Evolutionary conservation across 2,329 filamentous ascomycete species (phyloP).

Genomic region (Rhynchosporium secalis): DNA sequence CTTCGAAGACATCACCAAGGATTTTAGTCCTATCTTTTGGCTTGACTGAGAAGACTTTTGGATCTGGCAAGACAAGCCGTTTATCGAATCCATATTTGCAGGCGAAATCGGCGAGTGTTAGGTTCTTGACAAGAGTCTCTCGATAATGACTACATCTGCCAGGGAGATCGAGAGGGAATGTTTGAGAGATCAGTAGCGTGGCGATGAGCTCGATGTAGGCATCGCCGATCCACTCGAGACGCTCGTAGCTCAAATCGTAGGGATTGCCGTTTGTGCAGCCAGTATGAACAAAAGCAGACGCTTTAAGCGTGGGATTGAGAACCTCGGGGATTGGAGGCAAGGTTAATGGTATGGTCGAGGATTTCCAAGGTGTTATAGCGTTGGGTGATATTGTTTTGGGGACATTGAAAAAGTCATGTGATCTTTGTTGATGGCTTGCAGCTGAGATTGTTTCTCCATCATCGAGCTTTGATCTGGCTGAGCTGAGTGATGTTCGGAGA

Average conservation of each 20-base stretch:
- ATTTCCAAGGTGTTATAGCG: constrained; percentile 51
- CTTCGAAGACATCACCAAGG: constrained; percentile 85
- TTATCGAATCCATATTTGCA: constrained; percentile 69
- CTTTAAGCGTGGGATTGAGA: constrained; percentile 57
- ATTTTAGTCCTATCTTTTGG: constrained; percentile 63
- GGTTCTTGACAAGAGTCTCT: constrained; percentile 78
- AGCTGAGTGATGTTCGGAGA: constrained; percentile 27
- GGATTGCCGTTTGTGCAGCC: constrained; percentile 26
- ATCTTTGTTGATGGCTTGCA: constrained; percentile 14
- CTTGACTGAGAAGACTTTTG: constrained; percentile 5
- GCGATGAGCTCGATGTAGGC: constrained; percentile 79
- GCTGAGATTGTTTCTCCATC: constrained; percentile 1
- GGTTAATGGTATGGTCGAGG: constrained; percentile 47
- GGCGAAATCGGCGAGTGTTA: constrained; percentile 71
- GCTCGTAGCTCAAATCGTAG: constrained; percentile 64
- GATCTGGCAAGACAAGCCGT: constrained; percentile 52
- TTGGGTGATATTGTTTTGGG: constrained; percentile 30
- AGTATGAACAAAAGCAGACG: constrained; percentile 65
- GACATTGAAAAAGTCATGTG: constrained; percentile 27
- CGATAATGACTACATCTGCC: constrained; percentile 75
- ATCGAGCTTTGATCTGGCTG: constrained; percentile 17
- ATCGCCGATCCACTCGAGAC: constrained; percentile 86
- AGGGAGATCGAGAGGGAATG: constrained; percentile 63
- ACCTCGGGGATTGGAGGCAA: constrained; percentile 63
- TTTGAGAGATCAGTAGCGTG: constrained; percentile 71